A percentile compares a stretch with the other conserved stretches of the same genome.
Evolutionary conservation across 495 filamentous ascomycete species (phyloP).

Genomic region (Penicillium subrubescens): DNA sequence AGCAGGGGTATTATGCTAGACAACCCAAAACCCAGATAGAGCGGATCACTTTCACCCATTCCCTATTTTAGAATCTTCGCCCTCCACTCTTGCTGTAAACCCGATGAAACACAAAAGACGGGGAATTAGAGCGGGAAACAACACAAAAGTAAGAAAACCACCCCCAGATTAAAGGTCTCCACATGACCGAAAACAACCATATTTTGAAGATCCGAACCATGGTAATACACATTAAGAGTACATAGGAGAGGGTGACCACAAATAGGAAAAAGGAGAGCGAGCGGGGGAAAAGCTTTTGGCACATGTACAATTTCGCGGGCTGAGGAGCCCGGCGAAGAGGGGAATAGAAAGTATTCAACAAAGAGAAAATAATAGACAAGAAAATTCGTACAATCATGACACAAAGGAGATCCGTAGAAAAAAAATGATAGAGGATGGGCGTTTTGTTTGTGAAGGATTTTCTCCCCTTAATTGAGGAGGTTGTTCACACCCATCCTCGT

Average conservation of each 20-base stretch:
- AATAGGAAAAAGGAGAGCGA: constrained; percentile 27
- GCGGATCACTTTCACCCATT: background rate
- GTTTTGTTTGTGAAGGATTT: background rate
- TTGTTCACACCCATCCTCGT: constrained; percentile 48
- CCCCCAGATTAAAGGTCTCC: constrained; percentile 10
- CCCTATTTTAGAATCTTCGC: background rate
- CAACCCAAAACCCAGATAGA: constrained; percentile 7
- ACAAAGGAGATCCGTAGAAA: constrained; percentile 8
- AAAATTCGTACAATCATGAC: constrained; percentile 28
- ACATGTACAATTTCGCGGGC: constrained; percentile 36
- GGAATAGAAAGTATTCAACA: constrained; percentile 24
- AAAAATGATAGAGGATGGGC: constrained; percentile 4
- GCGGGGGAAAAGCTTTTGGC: constrained; percentile 21
- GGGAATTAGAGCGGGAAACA: constrained; percentile 3
- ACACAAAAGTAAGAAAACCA: constrained; percentile 8
- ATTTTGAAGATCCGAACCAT: constrained; percentile 29
- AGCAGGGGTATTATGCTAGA: constrained; percentile 26
- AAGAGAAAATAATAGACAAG: constrained; percentile 20
- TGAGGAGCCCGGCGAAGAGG: constrained; percentile 10
- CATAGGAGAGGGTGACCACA: constrained; percentile 31
- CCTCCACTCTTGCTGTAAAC: constrained; percentile 13
- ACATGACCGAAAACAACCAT: constrained; percentile 18
- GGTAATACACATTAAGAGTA: constrained; percentile 45
- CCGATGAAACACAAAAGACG: constrained; percentile 7
- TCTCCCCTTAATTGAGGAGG: constrained; percentile 35